phyloP scores from a whole-genome alignment of 1,139 yeast genomes.

The Blastobotrys buckinghamii region DNA sequence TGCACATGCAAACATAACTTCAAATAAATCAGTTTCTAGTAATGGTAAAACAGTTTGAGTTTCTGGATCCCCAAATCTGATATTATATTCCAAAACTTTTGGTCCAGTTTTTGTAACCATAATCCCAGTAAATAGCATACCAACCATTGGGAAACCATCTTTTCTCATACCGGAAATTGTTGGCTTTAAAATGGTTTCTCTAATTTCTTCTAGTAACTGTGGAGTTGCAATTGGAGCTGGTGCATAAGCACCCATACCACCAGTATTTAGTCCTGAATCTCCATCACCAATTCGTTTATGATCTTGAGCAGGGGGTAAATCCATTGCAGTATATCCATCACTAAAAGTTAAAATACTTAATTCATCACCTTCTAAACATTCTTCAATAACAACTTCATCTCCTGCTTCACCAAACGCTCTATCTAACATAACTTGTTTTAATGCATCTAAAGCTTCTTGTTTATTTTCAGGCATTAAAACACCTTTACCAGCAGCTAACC shows the following conservation, averaged over 20 bases:
- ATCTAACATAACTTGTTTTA: slow-evolving; percentile 84
- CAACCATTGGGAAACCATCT: slow-evolving; percentile 94
- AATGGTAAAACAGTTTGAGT: slow-evolving; percentile 94
- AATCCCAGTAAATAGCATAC: slow-evolving; percentile 93
- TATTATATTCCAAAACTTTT: slow-evolving; percentile 93
- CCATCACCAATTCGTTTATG: slow-evolving; percentile 94
- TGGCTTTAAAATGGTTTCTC: slow-evolving; percentile 72
- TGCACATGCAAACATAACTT: slow-evolving; percentile 88
- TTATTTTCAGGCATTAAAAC: slow-evolving; percentile 84
- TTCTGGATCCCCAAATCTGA: slow-evolving; percentile 98
- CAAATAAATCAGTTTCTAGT: slow-evolving; percentile 85
- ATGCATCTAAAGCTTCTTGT: slow-evolving; percentile 79
- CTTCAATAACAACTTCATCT: slow-evolving; percentile 94
- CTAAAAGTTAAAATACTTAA: slow-evolving; percentile 85
- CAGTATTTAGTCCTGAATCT: slow-evolving; percentile 92
- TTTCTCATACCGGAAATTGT: slow-evolving; percentile 95
- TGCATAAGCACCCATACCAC: slow-evolving; percentile 99
- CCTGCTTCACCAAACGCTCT: slow-evolving; percentile 92
- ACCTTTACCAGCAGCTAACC: slow-evolving; percentile 98
- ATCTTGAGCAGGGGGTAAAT: slow-evolving; percentile 96
- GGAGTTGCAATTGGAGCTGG: slow-evolving; percentile 93
- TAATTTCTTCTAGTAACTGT: slow-evolving; percentile 59
- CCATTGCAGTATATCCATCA: slow-evolving; percentile 89
- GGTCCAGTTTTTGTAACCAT: slow-evolving; percentile 85
- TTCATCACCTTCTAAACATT: slow-evolving; percentile 94